A percentile compares a stretch with the other conserved stretches of the same genome.
These are phyloP conservation scores for Desmodesmus armatus DNA, from an alignment of 139 green algal species.

Conservation along the genomic window DNA sequence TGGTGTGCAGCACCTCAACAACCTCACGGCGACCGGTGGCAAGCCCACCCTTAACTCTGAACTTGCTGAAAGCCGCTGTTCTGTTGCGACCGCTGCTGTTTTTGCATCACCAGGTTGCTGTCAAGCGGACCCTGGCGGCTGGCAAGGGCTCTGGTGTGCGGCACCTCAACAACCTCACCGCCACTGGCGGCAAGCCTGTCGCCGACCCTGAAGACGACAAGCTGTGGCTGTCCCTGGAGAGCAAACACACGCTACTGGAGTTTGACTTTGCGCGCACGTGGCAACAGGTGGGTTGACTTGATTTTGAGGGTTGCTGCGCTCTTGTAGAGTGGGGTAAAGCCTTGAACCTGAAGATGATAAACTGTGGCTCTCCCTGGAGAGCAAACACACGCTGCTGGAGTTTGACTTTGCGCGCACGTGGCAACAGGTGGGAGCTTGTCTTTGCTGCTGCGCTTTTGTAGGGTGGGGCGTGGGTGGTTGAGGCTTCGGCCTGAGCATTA, in stretches of 20 bases:
- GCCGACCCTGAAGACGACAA: conserved; percentile 48
- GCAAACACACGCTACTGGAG: conserved; percentile 49
- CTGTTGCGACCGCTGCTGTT: neutral
- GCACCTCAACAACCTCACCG: conserved; percentile 27
- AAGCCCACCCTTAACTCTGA: too few species aligned
- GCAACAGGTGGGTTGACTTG: conserved; percentile 21
- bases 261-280: conserved; percentile 44
- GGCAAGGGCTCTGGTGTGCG: neutral
- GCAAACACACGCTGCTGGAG: neutral
- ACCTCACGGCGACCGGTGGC: too few species aligned
- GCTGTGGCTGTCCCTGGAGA: conserved; percentile 46
- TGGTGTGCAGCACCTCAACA: too few species aligned
- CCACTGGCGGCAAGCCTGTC: conserved; percentile 46
- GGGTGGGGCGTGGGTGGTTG: too few species aligned
- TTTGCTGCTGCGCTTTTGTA: too few species aligned
- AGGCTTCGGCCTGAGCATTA: too few species aligned
- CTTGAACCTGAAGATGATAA: neutral
- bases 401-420: neutral
- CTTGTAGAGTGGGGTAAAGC: neutral
- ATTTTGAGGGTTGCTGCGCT: neutral
- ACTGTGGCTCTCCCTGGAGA: conserved; percentile 43
- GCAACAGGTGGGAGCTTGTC: too few species aligned
- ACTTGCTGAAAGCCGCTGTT: neutral
- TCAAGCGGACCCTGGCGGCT: conserved; percentile 19
- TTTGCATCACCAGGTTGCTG: conserved; percentile 38